Conservation (phyloP, 202 grass and related monocot species). For the Saccharum hybrid region DNA sequence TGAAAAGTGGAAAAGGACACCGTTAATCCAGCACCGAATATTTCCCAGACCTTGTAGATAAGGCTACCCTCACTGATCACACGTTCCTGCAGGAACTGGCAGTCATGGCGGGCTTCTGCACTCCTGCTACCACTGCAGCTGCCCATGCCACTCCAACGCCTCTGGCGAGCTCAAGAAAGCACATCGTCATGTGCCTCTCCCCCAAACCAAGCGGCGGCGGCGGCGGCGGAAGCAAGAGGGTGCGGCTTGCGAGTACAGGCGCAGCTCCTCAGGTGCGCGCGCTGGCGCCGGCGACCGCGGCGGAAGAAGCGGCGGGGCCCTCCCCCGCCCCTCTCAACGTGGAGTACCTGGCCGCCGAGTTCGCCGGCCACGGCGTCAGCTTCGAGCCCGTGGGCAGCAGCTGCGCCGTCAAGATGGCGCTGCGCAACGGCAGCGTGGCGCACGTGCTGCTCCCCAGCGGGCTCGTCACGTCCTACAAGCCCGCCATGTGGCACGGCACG, state of each 20-base stretch:
- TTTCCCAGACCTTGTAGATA: constrained; percentile 30
- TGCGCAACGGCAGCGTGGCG: constrained; percentile 73
- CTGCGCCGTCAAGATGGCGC: constrained; percentile 64
- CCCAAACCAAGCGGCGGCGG: constrained; percentile 15
- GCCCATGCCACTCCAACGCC: constrained; percentile 35
- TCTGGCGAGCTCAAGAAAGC: constrained; percentile 44
- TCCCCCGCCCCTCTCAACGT: constrained; percentile 48
- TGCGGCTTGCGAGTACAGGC: constrained; percentile 2
- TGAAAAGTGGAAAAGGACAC: background rate
- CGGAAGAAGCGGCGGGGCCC: constrained; percentile 4
- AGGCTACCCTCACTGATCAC: constrained; percentile 26
- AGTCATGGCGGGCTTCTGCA: constrained; percentile 47
- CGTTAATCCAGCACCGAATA: background rate
- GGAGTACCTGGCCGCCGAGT: constrained; percentile 82
- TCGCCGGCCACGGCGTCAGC: constrained; percentile 70
- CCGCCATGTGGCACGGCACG: constrained; percentile 84
- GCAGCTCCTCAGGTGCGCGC: constrained; percentile 26
- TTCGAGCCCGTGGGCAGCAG: constrained; percentile 70
- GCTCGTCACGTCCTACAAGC: constrained; percentile 84
- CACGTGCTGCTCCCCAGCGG: constrained; percentile 83
- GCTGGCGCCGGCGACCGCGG: constrained; percentile 8
- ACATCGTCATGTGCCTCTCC: constrained; percentile 22
- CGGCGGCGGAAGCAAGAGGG: background rate
- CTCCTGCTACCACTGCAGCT: constrained; percentile 30
- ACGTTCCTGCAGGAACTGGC: background rate